A percentile compares a stretch with the other conserved stretches of the same genome.
These are phyloP conservation scores for Teunomyces tritomae DNA, from an alignment of 805 yeast species.

Conservation along the genomic window DNA sequence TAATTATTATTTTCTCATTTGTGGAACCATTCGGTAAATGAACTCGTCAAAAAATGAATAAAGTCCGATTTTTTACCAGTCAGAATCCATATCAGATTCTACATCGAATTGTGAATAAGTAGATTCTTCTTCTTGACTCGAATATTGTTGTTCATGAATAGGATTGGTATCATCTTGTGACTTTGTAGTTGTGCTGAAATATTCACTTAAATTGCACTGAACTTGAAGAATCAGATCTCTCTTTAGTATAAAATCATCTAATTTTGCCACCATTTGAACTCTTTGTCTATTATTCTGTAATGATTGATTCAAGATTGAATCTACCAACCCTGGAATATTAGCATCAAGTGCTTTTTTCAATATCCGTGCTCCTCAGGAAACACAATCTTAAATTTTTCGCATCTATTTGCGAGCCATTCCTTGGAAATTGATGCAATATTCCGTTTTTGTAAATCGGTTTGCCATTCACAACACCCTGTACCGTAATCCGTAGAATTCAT, in stretches of 20 bases:
- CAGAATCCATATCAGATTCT: not conserved
- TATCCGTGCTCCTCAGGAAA: conserved; percentile 13
- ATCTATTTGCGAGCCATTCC: conserved; percentile 12
- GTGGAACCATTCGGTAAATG: not conserved
- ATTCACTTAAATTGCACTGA: not conserved
- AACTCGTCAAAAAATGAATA: no score
- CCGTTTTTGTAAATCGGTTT: not conserved
- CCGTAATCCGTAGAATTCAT: conserved; percentile 13
- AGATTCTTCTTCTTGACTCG: not conserved
- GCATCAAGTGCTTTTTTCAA: conserved; percentile 3
- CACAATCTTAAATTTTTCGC: conserved; percentile 10
- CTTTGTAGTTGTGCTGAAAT: not conserved
- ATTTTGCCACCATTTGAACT: not conserved
- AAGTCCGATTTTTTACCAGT: not conserved
- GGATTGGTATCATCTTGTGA: not conserved
- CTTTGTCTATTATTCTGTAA: not conserved
- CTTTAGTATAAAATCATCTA: not conserved
- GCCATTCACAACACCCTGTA: conserved; percentile 8
- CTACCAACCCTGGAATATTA: not conserved
- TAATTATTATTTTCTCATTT: no score
- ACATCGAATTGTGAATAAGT: not conserved
- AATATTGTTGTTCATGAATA: not conserved
- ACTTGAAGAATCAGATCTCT: not conserved
- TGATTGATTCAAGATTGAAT: not conserved
- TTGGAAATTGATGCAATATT: conserved; percentile 10